phyloP scores from a whole-genome alignment of 2,329 filamentous ascomycete species.

The Tolypocladium cylindrosporum region DNA sequence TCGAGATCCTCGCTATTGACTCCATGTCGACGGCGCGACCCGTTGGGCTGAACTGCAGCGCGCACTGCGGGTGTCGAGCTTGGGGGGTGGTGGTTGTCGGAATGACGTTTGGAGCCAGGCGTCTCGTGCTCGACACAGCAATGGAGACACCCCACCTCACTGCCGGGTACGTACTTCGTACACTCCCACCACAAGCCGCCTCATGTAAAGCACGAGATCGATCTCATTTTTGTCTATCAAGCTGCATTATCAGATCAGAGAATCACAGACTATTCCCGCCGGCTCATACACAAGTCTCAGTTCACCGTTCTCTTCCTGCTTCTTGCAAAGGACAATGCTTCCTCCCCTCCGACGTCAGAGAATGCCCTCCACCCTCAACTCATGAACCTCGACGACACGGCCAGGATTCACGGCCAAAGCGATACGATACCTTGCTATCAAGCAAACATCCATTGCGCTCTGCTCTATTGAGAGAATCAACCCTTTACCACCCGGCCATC shows the following conservation, averaged over 20 bases:
- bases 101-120: not conserved
- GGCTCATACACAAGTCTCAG: not conserved
- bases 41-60: not conserved
- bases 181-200: not conserved
- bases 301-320: not conserved
- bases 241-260: not conserved
- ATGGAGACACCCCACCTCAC: not conserved
- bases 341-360: not conserved
- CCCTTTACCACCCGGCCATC: no score
- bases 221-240: not conserved
- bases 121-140: not conserved
- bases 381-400: not conserved
- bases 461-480: no score
- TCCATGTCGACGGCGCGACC: constrained; percentile 54
- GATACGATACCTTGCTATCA: no score
- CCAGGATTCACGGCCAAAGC: not conserved
- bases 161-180: not conserved
- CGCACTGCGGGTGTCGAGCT: not conserved
- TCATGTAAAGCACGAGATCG: not conserved
- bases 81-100: not conserved
- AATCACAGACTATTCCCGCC: not conserved
- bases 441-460: not conserved
- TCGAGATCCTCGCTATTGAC: constrained; percentile 89
- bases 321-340: not conserved
- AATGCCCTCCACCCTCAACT: no score